These are phyloP conservation scores for Chamaenerion angustifolium DNA, from an alignment of 345 rosid genomes.

Conservation along the genomic window DNA sequence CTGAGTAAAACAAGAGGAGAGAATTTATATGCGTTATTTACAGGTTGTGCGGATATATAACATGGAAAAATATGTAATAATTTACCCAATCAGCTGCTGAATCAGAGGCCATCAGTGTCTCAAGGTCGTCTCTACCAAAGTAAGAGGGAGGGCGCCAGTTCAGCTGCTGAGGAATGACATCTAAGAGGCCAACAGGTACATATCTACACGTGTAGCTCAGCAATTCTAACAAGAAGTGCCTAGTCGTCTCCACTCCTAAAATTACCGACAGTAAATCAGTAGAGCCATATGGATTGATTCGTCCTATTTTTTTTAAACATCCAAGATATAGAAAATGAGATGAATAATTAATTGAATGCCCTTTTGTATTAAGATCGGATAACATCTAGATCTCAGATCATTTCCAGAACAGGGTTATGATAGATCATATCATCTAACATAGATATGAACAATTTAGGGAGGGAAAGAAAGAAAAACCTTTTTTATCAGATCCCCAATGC, in stretches of 20 bases:
- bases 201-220: constrained; percentile 77
- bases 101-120: constrained; percentile 85
- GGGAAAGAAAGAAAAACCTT: constrained; percentile 38
- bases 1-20: constrained; percentile 28
- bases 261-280: background rate
- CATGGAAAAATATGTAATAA: background rate
- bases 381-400: background rate
- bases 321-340: background rate
- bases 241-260: constrained; percentile 77
- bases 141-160: constrained; percentile 96
- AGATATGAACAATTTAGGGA: background rate
- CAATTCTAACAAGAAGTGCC: constrained; percentile 93
- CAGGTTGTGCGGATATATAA: background rate
- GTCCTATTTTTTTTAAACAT: background rate
- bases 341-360: background rate
- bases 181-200: constrained; percentile 76
- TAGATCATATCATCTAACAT: background rate
- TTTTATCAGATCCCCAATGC: constrained; percentile 93
- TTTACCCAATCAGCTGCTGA: constrained; percentile 95
- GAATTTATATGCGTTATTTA: background rate
- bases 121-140: constrained; percentile 90
- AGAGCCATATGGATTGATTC: no score
- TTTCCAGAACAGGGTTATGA: no score
- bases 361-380: no score
- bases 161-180: constrained; percentile 60